Evolutionary conservation across 2,329 filamentous ascomycete species (phyloP).

Genomic region (Pseudofabraea citricarpa): DNA sequence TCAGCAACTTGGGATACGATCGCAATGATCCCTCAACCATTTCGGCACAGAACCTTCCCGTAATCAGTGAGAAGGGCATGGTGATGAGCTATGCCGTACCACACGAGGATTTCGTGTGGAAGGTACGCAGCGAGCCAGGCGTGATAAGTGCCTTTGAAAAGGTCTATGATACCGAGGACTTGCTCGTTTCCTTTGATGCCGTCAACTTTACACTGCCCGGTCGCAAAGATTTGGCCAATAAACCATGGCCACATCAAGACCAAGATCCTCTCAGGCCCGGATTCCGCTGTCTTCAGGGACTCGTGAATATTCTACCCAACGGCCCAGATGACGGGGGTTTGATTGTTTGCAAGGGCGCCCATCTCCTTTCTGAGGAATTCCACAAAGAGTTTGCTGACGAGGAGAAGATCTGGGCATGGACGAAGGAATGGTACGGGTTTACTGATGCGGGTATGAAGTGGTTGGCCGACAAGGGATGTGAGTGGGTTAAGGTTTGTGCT

Average conservation of each 20-base stretch:
- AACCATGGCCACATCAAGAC: slow-evolving; percentile 42
- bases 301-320: slow-evolving; percentile 38
- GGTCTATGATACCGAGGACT: slow-evolving; percentile 38
- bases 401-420: slow-evolving; percentile 15
- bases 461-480: slow-evolving; percentile 28
- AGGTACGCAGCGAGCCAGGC: slow-evolving; percentile 40
- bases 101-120: slow-evolving; percentile 45
- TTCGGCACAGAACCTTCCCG: slow-evolving; percentile 26
- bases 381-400: slow-evolving; percentile 28
- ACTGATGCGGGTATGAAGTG: slow-evolving; percentile 32
- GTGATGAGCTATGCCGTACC: slow-evolving; percentile 38
- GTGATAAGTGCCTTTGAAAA: slow-evolving; percentile 41
- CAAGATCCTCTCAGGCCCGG: slow-evolving; percentile 39
- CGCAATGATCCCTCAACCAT: background rate
- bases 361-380: slow-evolving; percentile 29
- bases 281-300: slow-evolving; percentile 46
- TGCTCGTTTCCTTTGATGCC: slow-evolving; percentile 44
- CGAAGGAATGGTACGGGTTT: slow-evolving; percentile 30
- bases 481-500: slow-evolving; percentile 34
- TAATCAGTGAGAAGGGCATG: slow-evolving; percentile 44
- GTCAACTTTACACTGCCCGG: slow-evolving; percentile 24
- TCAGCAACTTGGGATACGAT: background rate
- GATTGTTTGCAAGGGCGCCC: slow-evolving; percentile 28
- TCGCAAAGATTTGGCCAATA: slow-evolving; percentile 32
- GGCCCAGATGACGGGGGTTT: slow-evolving; percentile 31